Evolutionary conservation across 2,329 filamentous ascomycete species (phyloP).

Genomic region (Colletotrichum spaethianum): DNA sequence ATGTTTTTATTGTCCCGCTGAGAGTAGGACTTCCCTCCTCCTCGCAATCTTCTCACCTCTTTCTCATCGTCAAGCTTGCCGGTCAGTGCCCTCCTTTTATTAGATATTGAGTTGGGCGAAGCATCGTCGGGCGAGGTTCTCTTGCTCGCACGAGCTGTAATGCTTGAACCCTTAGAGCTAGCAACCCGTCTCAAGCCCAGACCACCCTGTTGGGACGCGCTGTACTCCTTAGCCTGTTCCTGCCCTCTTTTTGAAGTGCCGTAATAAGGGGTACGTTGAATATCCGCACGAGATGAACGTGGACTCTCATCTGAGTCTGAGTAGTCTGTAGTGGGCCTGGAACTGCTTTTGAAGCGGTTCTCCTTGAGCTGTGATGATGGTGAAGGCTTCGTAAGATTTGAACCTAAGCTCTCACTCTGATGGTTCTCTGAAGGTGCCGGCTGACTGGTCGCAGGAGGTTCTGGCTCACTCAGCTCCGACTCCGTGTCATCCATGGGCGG

Average conservation of each 20-base stretch:
- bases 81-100: conserved; percentile 5
- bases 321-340: neutral
- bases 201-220: conserved; percentile 12
- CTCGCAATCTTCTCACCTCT: neutral
- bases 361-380: neutral
- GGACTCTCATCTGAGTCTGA: conserved; percentile 14
- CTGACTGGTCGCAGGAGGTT: neutral
- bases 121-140: conserved; percentile 4
- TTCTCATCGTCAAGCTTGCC: neutral
- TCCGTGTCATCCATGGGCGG: conserved; percentile 19
- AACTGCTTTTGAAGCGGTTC: neutral
- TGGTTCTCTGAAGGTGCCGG: neutral
- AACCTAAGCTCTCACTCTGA: neutral
- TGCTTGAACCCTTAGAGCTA: conserved; percentile 1
- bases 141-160: conserved; percentile 13
- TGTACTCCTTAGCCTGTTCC: conserved; percentile 14
- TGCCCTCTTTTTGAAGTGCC: conserved; percentile 21
- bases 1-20: neutral
- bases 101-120: conserved; percentile 1
- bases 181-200: neutral
- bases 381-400: neutral
- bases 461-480: conserved; percentile 21
- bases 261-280: conserved; percentile 8
- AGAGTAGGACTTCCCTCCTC: conserved; percentile 1
- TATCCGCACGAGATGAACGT: conserved; percentile 8